Percentiles rank a stretch among this genome's conserved stretches.
Evolutionary conservation across 495 filamentous ascomycete species (phyloP).

Genomic region (Penicillium tannophilum): DNA sequence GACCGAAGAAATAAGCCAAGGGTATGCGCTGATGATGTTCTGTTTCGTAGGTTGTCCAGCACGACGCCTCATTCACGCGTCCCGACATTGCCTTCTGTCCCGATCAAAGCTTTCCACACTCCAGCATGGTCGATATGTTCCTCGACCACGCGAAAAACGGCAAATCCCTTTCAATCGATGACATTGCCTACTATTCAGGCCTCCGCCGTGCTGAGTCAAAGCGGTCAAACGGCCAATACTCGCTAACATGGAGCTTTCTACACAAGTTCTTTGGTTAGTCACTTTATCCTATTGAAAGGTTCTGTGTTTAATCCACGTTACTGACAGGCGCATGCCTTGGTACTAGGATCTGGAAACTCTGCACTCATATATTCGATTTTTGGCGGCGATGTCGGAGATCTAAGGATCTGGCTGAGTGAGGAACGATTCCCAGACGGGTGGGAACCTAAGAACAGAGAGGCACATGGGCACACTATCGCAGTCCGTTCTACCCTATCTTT

Average conservation of each 20-base stretch:
- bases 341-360: background rate
- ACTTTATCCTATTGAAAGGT: background rate
- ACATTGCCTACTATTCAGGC: background rate
- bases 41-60: background rate
- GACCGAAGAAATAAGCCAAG: background rate
- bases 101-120: conserved; percentile 2
- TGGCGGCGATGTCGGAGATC: background rate
- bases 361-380: background rate
- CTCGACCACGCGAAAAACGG: background rate
- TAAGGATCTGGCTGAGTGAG: background rate
- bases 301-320: background rate
- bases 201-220: background rate
- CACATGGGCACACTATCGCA: background rate
- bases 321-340: background rate
- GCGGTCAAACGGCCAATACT: background rate
- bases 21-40: background rate
- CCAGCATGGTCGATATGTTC: background rate
- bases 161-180: background rate
- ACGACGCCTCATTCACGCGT: conserved; percentile 1
- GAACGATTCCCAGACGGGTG: background rate
- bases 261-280: background rate
- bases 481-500: background rate
- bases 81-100: background rate
- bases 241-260: background rate
- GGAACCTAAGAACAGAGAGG: background rate